Evolutionary conservation across 2,329 filamentous ascomycete species (phyloP).

Genomic region (Drechslerella coelobrocha): DNA sequence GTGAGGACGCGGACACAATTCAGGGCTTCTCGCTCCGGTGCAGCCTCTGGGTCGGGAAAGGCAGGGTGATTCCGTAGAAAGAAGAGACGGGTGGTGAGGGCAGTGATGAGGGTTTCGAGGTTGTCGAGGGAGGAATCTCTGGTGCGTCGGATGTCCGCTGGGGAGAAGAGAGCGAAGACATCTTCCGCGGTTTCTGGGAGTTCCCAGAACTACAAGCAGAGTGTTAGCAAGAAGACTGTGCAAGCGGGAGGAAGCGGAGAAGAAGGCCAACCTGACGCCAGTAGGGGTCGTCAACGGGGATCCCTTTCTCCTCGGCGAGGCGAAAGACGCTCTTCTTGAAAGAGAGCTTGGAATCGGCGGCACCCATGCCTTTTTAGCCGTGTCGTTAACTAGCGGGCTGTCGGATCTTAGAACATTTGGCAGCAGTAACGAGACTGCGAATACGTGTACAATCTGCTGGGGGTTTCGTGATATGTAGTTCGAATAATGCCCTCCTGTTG

Average conservation of each 20-base stretch:
- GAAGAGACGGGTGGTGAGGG: slow-evolving; percentile 81
- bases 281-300: slow-evolving; percentile 85
- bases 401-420: no score
- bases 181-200: slow-evolving; percentile 94
- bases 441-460: not conserved
- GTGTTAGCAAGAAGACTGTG: not conserved
- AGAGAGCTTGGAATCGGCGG: slow-evolving; percentile 96
- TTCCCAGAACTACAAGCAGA: slow-evolving; percentile 82
- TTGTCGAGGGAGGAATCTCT: slow-evolving; percentile 85
- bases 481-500: not conserved
- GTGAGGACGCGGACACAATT: slow-evolving; percentile 95
- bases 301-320: slow-evolving; percentile 85
- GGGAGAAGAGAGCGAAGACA: slow-evolving; percentile 93
- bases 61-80: slow-evolving; percentile 85
- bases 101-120: slow-evolving; percentile 84
- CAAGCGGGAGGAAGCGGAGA: not conserved
- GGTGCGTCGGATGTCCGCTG: slow-evolving; percentile 84
- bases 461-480: slow-evolving; percentile 49
- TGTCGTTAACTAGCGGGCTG: slow-evolving; percentile 16
- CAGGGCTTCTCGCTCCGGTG: slow-evolving; percentile 82
- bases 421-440: no score
- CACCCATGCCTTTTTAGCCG: slow-evolving; percentile 73
- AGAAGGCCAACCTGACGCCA: slow-evolving; percentile 78
- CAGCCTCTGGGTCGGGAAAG: slow-evolving; percentile 84
- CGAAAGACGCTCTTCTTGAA: slow-evolving; percentile 99